Evolutionary conservation across 2,329 filamentous ascomycete species (phyloP), one percentile per base, ranked within the genome.

Genomic region (Colletotrichum tropicicola): DNA sequence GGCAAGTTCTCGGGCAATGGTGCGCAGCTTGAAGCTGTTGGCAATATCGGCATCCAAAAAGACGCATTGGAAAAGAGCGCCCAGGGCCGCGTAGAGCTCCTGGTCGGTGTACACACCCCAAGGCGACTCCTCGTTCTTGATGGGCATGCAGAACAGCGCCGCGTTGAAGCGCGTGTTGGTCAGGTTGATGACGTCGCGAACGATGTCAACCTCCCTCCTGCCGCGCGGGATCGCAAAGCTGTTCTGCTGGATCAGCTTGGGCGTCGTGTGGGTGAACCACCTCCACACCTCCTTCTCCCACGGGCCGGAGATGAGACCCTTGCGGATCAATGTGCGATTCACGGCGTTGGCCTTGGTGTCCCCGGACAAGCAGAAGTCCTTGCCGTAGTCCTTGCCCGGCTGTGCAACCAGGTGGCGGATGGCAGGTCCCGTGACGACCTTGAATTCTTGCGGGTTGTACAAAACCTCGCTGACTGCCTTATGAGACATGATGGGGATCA

Each of bases 41-140:
- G 80, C 82, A 23, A 83, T 78, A 72, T 91, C 85, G 15, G 83
- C 73, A 71, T 88, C 81, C 73, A 85, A 83, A 79, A 86, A 83
- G 67, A 87, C 79, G 71, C 82, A 77, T 54, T 80, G 82, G 75
- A 86, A 88, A 54, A 89, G 80, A 12, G 87, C 81, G 0, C 86
- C 80, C 17, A 90, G 79, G 8, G 87, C 79, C 73, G 80, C 82
- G 73, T 86, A 88, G 54, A 88, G 73, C 72, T 88, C 85, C 37
- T 86, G 80, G 69, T 88, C 85, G 4, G 82, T 83, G 74, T 87
- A 87, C 39, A 87, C 73, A 3, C 85, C 85, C 17, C 76, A 75
- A 1, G 84, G 80, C 44, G 82, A 80, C 58, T 82, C 79, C 39
- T 81, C 78, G 9, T 82, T 85, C 75, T 87, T 87, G 68, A 87